Evolutionary conservation across 228 moss, liverwort and hornwort genomes (phyloP).

Genomic region (Sphagnum magellanicum): DNA sequence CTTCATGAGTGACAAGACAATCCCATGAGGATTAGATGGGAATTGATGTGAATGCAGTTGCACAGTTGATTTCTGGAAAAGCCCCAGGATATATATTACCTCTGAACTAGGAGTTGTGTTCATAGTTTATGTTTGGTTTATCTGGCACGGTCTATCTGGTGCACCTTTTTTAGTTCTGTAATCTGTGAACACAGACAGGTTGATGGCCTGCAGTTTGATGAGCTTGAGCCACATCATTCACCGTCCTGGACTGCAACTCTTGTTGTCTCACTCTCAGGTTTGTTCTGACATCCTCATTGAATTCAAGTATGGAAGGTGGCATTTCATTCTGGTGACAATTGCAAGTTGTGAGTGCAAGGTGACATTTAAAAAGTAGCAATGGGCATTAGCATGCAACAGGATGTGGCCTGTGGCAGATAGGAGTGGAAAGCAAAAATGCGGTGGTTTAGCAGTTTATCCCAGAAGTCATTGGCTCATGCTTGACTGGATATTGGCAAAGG

Average conservation of each 20-base stretch:
- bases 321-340: background rate
- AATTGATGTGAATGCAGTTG: background rate
- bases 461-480: conserved; percentile 68
- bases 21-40: too few relatives aligned
- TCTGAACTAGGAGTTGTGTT: background rate
- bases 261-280: conserved; percentile 48
- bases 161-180: conserved; percentile 5
- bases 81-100: background rate
- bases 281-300: background rate
- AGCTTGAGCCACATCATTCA: conserved; percentile 8
- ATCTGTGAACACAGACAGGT: conserved; percentile 17
- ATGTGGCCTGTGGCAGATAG: conserved; percentile 19
- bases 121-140: too few relatives aligned
- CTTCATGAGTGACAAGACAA: too few relatives aligned
- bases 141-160: conserved; percentile 1
- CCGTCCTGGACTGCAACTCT: conserved; percentile 35
- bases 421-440: conserved; percentile 22
- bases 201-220: conserved; percentile 23
- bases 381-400: too few relatives aligned
- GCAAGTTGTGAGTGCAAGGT: background rate
- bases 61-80: background rate
- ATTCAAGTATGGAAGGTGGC: too few relatives aligned
- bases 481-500: conserved; percentile 20
- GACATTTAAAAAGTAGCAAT: too few relatives aligned
- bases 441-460: conserved; percentile 61